These are phyloP conservation scores for Stachybotrys elegans DNA, from an alignment of 2,329 filamentous ascomycete genomes.

Conservation along the genomic window DNA sequence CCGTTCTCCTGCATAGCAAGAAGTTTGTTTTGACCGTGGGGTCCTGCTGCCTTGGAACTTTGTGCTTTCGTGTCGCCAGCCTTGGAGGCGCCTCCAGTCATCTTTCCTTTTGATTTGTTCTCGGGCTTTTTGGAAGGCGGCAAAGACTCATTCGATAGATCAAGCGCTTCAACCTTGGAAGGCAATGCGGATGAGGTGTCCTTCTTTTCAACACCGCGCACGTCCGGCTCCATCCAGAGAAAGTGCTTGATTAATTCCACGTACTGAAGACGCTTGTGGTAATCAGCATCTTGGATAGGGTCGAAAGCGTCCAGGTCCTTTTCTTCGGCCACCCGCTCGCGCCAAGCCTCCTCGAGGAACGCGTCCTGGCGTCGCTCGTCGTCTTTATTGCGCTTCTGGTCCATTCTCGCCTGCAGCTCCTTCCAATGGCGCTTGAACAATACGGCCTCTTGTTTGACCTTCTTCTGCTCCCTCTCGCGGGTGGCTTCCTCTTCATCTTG, in stretches of 20 bases:
- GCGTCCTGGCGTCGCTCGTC: constrained; percentile 20
- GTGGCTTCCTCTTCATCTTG: constrained; percentile 17
- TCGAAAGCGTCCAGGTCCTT: constrained; percentile 20
- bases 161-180: background rate
- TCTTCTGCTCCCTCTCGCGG: constrained; percentile 21
- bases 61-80: background rate
- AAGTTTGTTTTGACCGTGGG: constrained; percentile 12
- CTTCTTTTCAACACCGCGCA: background rate
- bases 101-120: constrained; percentile 13
- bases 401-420: constrained; percentile 14
- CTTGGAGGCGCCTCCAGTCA: background rate
- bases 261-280: constrained; percentile 16
- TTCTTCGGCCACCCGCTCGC: constrained; percentile 13
- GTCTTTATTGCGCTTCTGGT: constrained; percentile 14
- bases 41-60: background rate
- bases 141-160: background rate
- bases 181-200: background rate
- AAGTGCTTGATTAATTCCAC: constrained; percentile 23
- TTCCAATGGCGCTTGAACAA: constrained; percentile 20
- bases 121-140: constrained; percentile 9
- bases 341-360: constrained; percentile 20
- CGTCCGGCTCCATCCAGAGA: constrained; percentile 17
- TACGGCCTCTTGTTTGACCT: constrained; percentile 20
- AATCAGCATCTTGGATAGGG: constrained; percentile 18
- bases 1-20: constrained; percentile 10